A percentile compares a stretch with the other conserved stretches of the same genome.
Evolutionary conservation across 768 basidiomycete genomes (phyloP).

Genomic region (Serendipita sp.): DNA sequence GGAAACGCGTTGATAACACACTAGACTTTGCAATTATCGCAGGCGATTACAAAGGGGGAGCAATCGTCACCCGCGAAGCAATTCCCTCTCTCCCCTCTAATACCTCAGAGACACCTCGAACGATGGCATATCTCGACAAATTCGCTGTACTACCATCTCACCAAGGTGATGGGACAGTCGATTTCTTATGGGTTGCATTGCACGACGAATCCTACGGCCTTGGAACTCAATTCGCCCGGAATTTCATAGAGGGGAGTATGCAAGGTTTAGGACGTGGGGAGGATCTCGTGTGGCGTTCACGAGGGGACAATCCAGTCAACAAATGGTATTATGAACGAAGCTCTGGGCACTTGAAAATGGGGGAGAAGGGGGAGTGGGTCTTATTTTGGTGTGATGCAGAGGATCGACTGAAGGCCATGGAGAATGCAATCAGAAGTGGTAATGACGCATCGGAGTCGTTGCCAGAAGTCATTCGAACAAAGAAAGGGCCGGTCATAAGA

Average conservation of each 20-base stretch:
- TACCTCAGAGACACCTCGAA: not conserved
- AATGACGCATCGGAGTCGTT: conserved; percentile 27
- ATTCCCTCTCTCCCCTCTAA: conserved; percentile 22
- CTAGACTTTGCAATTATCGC: conserved; percentile 89
- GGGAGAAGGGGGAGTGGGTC: conserved; percentile 51
- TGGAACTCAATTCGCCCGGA: conserved; percentile 82
- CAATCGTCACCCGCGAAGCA: conserved; percentile 62
- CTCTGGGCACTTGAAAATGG: conserved; percentile 70
- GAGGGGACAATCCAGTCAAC: conserved; percentile 89
- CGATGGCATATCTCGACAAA: conserved; percentile 91
- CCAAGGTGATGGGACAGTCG: conserved; percentile 97
- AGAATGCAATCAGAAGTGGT: conserved; percentile 11
- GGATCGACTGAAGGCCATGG: conserved; percentile 40
- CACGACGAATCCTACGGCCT: conserved; percentile 98
- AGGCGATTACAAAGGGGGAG: conserved; percentile 90
- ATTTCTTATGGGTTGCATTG: conserved; percentile 96
- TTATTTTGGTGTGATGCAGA: conserved; percentile 99
- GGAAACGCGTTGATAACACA: conserved; percentile 50
- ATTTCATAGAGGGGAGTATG: conserved; percentile 77
- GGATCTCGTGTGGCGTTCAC: conserved; percentile 90
- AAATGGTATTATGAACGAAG: conserved; percentile 99
- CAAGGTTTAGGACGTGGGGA: conserved; percentile 78
- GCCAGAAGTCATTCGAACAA: conserved; percentile 36
- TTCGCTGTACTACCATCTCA: conserved; percentile 90
- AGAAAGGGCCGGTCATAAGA: conserved; percentile 23